Conservation (phyloP, 768 basidiomycete species). For the Suillus variegatus region DNA sequence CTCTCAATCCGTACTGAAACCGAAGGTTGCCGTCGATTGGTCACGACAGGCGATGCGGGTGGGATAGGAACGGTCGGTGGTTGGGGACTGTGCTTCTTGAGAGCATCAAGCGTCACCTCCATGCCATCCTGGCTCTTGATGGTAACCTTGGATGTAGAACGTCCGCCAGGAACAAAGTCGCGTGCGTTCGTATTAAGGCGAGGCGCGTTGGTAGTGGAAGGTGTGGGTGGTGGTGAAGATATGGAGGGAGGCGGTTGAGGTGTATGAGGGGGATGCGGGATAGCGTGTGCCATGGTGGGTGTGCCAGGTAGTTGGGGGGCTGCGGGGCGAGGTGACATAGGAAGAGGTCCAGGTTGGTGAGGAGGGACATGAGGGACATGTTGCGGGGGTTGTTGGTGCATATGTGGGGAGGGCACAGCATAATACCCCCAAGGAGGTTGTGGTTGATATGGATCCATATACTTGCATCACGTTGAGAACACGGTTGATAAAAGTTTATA, state of each 20-base stretch:
- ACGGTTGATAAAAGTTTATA: background rate
- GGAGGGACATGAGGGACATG: conserved; percentile 43
- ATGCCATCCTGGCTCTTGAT: conserved; percentile 67
- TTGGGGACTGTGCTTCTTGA: conserved; percentile 50
- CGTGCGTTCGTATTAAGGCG: conserved; percentile 62
- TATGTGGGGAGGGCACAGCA: conserved; percentile 28
- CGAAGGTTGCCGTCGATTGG: conserved; percentile 29
- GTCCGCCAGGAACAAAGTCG: conserved; percentile 62
- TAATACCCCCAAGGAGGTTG: conserved; percentile 38
- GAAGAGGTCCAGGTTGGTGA: conserved; percentile 46
- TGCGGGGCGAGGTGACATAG: conserved; percentile 71
- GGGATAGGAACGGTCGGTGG: conserved; percentile 42
- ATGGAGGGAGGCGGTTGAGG: conserved; percentile 47
- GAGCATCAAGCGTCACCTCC: conserved; percentile 59
- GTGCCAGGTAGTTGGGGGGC: conserved; percentile 60
- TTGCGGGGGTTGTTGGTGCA: conserved; percentile 43
- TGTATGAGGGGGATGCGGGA: conserved; percentile 46
- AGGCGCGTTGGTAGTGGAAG: conserved; percentile 49
- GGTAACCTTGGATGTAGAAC: conserved; percentile 45
- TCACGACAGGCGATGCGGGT: conserved; percentile 34
- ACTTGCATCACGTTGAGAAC: conserved; percentile 31
- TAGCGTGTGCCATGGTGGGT: conserved; percentile 64
- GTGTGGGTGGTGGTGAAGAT: conserved; percentile 69
- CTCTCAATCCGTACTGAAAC: conserved; percentile 69
- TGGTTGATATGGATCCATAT: conserved; percentile 51